These are phyloP conservation scores for Carpinus fangiana DNA, from an alignment of 306 rosid genomes.

Conservation along the genomic window DNA sequence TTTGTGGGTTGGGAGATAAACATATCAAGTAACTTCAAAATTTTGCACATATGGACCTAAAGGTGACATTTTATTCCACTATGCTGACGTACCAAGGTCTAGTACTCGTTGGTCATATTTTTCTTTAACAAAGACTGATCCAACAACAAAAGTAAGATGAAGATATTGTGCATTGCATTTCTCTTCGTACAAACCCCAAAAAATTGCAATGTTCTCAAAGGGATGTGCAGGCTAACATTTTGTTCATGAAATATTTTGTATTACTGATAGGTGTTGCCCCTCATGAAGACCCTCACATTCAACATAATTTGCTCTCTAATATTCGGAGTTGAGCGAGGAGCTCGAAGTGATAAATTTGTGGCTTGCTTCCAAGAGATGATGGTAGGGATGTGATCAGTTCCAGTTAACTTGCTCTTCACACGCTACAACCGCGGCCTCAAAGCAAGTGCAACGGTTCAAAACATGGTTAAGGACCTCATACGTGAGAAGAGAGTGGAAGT, in stretches of 20 bases:
- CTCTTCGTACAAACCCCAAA: no score
- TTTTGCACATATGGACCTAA: neutral
- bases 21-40: neutral
- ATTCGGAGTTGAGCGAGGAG: conserved; percentile 64
- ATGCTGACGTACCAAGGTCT: no score
- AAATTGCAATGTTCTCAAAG: neutral
- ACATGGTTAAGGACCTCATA: conserved; percentile 36
- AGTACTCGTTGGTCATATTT: no score
- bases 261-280: conserved; percentile 56
- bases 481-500: conserved; percentile 29
- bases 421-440: conserved; percentile 36
- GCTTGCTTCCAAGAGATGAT: conserved; percentile 37
- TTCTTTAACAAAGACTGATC: no score
- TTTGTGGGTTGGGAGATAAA: neutral
- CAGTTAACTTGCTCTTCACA: conserved; percentile 48
- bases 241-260: neutral
- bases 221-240: no score
- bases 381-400: conserved; percentile 42
- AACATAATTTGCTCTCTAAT: conserved; percentile 64
- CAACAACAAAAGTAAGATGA: no score
- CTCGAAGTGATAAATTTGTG: conserved; percentile 48
- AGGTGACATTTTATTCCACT: no score
- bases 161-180: no score
- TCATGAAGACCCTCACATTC: conserved; percentile 77
- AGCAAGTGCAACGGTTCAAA: conserved; percentile 38